Percentiles rank a stretch among this genome's conserved stretches.
phyloP scores from a whole-genome alignment of 306 rosid genomes.

The Herpetospermum pedunculosum region DNA sequence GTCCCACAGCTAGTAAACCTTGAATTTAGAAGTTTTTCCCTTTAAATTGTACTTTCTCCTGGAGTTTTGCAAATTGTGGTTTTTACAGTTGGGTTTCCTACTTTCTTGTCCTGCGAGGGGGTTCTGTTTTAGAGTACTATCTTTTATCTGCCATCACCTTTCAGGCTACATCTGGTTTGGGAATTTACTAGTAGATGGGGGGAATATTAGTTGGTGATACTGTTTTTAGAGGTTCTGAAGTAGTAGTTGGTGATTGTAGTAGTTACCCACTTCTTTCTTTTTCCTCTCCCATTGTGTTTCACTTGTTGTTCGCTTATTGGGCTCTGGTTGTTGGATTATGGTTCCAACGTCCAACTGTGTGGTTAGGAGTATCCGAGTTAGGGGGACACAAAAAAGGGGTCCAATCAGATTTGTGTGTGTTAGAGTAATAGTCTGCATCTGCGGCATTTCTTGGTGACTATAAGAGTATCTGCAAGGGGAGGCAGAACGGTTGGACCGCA shows the following conservation, averaged over 20 bases:
- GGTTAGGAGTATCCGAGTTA: background rate
- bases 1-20: constrained; percentile 81
- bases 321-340: constrained; percentile 6
- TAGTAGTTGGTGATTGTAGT: constrained; percentile 10
- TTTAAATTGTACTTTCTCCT: constrained; percentile 44
- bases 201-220: background rate
- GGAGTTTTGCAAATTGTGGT: constrained; percentile 32
- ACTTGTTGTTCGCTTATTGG: background rate
- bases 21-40: constrained; percentile 64
- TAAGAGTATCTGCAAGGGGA: constrained; percentile 49
- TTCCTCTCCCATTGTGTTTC: constrained; percentile 1
- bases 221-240: background rate
- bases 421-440: constrained; percentile 26
- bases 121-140: background rate
- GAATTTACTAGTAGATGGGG: background rate
- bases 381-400: constrained; percentile 2
- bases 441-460: constrained; percentile 38
- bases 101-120: background rate
- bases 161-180: background rate
- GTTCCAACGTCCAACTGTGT: constrained; percentile 5
- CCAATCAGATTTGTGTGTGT: constrained; percentile 14
- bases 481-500: constrained; percentile 49
- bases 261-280: background rate
- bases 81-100: background rate
- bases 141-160: background rate